Percentiles rank a stretch among this genome's conserved stretches.
Evolutionary conservation across 2,329 filamentous ascomycete genomes (phyloP).

Genomic region (Sarocladium brachiariae): DNA sequence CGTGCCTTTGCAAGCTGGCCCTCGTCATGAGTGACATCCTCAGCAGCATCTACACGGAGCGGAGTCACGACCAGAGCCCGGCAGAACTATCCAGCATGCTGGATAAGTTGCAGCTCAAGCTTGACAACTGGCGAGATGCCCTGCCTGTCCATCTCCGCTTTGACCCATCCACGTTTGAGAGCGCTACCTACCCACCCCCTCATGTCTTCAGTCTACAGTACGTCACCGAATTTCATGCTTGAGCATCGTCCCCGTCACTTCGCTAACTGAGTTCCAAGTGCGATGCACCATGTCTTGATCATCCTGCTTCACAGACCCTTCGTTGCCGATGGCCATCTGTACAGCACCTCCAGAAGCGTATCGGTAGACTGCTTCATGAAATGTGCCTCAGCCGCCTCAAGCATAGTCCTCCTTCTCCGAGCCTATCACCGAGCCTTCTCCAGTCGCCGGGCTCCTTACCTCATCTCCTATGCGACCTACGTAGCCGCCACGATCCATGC

Average conservation of each 20-base stretch:
- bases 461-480: slow-evolving; percentile 50
- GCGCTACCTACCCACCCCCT: slow-evolving; percentile 29
- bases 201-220: slow-evolving; percentile 36
- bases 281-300: slow-evolving; percentile 42
- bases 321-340: slow-evolving; percentile 41
- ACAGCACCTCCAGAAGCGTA: slow-evolving; percentile 31
- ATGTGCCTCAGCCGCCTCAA: slow-evolving; percentile 38
- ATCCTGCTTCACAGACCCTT: slow-evolving; percentile 50
- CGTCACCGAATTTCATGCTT: slow-evolving; percentile 10
- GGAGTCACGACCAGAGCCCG: slow-evolving; percentile 28
- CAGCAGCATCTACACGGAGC: slow-evolving; percentile 37
- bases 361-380: slow-evolving; percentile 36
- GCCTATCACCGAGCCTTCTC: slow-evolving; percentile 39
- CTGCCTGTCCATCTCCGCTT: slow-evolving; percentile 37
- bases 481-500: slow-evolving; percentile 46
- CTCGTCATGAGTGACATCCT: slow-evolving; percentile 39
- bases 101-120: slow-evolving; percentile 29
- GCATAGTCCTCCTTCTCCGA: slow-evolving; percentile 36
- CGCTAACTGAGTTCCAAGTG: slow-evolving; percentile 17
- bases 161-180: slow-evolving; percentile 21
- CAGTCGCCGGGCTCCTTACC: slow-evolving; percentile 40
- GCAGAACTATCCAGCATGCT: slow-evolving; percentile 29
- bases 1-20: slow-evolving; percentile 34
- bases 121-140: slow-evolving; percentile 33
- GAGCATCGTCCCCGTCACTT: not conserved